Conservation (phyloP, 805 yeast species). For the Candida oleophila region DNA sequence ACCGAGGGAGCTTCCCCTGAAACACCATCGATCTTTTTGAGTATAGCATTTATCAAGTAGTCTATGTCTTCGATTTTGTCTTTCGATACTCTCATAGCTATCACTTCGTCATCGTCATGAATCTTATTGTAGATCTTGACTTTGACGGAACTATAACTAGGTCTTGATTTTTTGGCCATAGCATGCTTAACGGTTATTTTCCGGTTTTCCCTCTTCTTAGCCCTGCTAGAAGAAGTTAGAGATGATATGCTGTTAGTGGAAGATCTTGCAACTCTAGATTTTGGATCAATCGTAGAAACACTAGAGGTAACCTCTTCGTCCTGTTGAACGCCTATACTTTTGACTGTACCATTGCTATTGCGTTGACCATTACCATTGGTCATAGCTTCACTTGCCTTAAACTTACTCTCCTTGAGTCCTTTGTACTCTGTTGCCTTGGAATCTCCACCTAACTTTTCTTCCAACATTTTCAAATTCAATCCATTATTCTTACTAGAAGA, state of each 20-base stretch:
- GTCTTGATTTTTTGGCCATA: background rate
- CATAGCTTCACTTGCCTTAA: background rate
- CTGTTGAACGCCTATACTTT: too few relatives aligned
- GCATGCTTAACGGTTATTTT: background rate
- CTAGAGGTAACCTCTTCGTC: background rate
- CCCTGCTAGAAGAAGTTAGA: background rate
- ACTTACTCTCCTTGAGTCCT: background rate
- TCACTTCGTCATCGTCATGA: slow-evolving; percentile 13
- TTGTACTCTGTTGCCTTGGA: background rate
- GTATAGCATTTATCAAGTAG: slow-evolving; percentile 14
- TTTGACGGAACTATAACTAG: slow-evolving; percentile 9
- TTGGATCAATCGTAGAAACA: background rate
- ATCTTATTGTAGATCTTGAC: slow-evolving; percentile 13
- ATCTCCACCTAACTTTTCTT: background rate
- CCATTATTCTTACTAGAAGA: background rate
- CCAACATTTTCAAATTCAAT: background rate
- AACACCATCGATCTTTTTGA: slow-evolving; percentile 8
- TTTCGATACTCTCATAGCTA: slow-evolving; percentile 13
- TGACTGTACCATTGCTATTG: background rate
- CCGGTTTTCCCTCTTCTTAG: background rate
- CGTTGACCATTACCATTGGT: too few relatives aligned
- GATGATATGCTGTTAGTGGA: background rate
- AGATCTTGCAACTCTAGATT: background rate
- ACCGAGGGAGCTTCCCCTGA: background rate
- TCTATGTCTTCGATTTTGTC: slow-evolving; percentile 11